Evolutionary conservation across 306 rosid species (phyloP).

Genomic region (Medicago ruthenica): DNA sequence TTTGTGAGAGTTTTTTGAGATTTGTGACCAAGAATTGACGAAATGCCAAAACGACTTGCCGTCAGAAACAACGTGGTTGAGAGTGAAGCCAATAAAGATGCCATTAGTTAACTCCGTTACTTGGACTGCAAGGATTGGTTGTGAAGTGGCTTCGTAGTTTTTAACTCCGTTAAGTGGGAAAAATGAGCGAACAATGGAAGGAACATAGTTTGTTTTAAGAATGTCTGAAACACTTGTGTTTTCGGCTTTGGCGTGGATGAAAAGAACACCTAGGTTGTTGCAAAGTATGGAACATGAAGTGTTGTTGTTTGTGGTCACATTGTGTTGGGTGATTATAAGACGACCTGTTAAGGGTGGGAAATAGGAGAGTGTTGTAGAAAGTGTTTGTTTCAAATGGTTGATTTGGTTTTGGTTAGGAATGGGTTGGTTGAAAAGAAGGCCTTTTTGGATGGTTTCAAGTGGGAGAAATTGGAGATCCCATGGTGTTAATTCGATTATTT

Average conservation of each 20-base stretch:
- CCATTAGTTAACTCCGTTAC: conserved; percentile 57
- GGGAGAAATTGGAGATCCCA: conserved; percentile 53
- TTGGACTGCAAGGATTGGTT: conserved; percentile 52
- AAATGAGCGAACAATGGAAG: conserved; percentile 49
- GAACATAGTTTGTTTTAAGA: conserved; percentile 38
- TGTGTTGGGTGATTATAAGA: conserved; percentile 1
- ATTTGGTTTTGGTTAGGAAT: neutral
- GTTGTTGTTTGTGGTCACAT: neutral
- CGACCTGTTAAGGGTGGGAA: conserved; percentile 54
- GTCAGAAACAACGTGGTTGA: conserved; percentile 43
- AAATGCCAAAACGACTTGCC: conserved; percentile 54
- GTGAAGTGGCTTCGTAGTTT: conserved; percentile 31
- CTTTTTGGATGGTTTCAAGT: conserved; percentile 41
- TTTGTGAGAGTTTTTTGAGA: conserved; percentile 1
- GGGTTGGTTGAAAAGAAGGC: conserved; percentile 47
- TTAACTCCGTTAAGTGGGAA: conserved; percentile 36
- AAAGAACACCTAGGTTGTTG: conserved; percentile 40
- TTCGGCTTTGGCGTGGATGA: conserved; percentile 43
- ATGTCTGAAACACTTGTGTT: conserved; percentile 33
- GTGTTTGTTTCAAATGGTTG: conserved; percentile 39
- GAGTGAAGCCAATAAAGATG: conserved; percentile 44
- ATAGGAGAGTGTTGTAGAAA: conserved; percentile 44
- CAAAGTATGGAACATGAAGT: conserved; percentile 38
- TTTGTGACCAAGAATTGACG: conserved; percentile 54
- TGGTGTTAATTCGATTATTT: conserved; percentile 39